Base-by-base conservation (phyloP, 768 basidiomycete species). In the Peribolospora baueri region DNA sequence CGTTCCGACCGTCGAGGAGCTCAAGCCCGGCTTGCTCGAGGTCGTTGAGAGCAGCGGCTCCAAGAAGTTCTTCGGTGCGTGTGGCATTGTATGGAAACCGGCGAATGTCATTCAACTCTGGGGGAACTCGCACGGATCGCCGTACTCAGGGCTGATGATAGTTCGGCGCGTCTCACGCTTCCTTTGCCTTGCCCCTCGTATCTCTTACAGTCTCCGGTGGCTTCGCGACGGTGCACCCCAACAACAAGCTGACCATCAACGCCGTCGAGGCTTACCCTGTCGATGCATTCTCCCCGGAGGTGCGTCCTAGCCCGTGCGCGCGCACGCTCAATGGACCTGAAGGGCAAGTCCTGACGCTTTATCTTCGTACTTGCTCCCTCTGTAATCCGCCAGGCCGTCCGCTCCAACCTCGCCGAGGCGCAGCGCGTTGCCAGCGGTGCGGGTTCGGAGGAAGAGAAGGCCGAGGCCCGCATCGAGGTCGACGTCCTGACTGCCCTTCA, bases 11-110 rank as follows among this genome's bases (percentile, higher is more conserved):
- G 82, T 97, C 56, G 93, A 98, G 69, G 75, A 91, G 50, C 75
- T 98, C 54, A 83, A 84, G 65, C 82, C 93, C 46, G 93, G 93
- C 67, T 74, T 97, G 56, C 73, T 98, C 53, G 93, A 98, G 70
- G 81, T 98, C 61, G 77, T 97, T 60, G 91, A 95, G 71, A 63
- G 63, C 42, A 71, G 78, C 8, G 74, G 72, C 52, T 76, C 80
- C 56, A 90, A 93, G 76, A 97, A 91, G 73, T 97, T 84, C 81
- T 98, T 97, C 66, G 84, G 93, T 93, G 67, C 65, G 85, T 71
- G 25, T 25, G 25, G 25, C 25, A 25, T 25, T 25, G 25, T 25
- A 25, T 25, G 25, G 25, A 25, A 25, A 25, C 25, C 25, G 25
- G 25, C 25, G 25, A 25, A 25, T 25, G 25, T 25, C 25, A 25